These are phyloP conservation scores for Chlorencoelia australis DNA, from an alignment of 2,329 filamentous ascomycete genomes.

Conservation along the genomic window DNA sequence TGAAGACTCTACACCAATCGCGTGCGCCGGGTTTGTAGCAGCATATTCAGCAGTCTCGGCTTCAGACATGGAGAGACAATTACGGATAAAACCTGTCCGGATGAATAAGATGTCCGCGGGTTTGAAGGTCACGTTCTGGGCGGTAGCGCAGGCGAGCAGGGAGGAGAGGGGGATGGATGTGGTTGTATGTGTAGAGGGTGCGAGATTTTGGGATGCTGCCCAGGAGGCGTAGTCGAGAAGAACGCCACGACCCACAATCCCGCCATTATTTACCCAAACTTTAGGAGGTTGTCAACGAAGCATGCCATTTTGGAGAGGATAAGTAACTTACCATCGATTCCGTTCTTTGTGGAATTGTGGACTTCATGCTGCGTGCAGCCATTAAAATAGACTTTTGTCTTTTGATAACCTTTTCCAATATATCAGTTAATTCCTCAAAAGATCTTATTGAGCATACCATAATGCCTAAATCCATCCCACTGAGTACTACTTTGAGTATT, in stretches of 20 bases:
- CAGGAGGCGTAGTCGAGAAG: constrained; percentile 44
- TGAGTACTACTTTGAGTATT: constrained; percentile 40
- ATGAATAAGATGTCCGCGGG: constrained; percentile 32
- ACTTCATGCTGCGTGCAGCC: constrained; percentile 24
- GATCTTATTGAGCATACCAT: too few species aligned
- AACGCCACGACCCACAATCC: constrained; percentile 40
- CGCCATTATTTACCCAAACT: constrained; percentile 33
- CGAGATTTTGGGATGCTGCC: constrained; percentile 44
- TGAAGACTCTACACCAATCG: constrained; percentile 30
- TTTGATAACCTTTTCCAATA: constrained; percentile 23
- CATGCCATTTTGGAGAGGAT: not conserved
- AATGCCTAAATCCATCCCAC: constrained; percentile 37
- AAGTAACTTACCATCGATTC: constrained; percentile 16
- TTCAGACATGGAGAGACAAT: constrained; percentile 22
- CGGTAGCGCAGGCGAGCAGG: constrained; percentile 27
- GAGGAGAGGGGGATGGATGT: constrained; percentile 21
- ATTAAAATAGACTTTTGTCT: constrained; percentile 27
- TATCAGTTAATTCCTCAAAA: not conserved
- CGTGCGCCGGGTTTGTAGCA: constrained; percentile 13
- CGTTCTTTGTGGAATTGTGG: constrained; percentile 16
- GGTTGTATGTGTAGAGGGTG: constrained; percentile 43
- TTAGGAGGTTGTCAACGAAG: not conserved
- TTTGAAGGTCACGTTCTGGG: constrained; percentile 28
- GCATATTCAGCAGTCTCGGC: constrained; percentile 20
- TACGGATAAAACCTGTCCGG: constrained; percentile 28